Base-by-base conservation (phyloP, 2,329 filamentous ascomycete genomes). In the Paraphoma chrysanthemicola region DNA sequence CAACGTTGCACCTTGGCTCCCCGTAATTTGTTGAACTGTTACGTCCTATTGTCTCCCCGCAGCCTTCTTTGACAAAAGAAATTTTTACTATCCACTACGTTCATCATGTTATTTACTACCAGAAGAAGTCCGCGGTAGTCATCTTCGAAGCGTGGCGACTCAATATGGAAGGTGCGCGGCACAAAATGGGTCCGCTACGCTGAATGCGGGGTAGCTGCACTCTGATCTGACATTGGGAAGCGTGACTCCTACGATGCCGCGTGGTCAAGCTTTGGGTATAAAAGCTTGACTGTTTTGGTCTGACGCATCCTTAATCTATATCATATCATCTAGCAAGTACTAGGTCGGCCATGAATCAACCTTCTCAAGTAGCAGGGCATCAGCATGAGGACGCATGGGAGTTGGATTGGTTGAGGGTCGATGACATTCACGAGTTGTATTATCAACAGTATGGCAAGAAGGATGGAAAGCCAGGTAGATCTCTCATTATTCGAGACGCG, bases 381-480 rank as follows among this genome's bases (percentile, higher is more conserved):
- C 57, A 60, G 7, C 75, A 78, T 45, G 62, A 65, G 3, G 70
- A 74, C 41, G 65, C 76, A 14, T 78, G 76, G 59, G 71, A 77
- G 46, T 38, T 53, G 18, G 69, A 73, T 11, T 69, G 63, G 52
- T 61, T 79, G 14, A 46, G 63, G 23, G 75, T 77, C 6, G 68
- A 75, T 45, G 64, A 70, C 4, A 64, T 73, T 14, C 77, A 79
- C 49, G 67, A 66, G 42, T 51, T 78, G 8, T 71, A 75, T 60
- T 79, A 79, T 59, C 70, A 74, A 44, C 77, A 79, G 56, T 78
- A 76, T 58, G 77, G 77, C 31, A 74, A 72, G 12, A 63, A 56
- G 14, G 68, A 77, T 44, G 77, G 75, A 28, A 78, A 77, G 49
- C 69, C 77, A 62, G 74, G 77, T 79, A 65, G 42, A 43, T 43